Percentiles rank a stretch among this genome's conserved stretches.
Conservation (phyloP, 2,329 filamentous ascomycete genomes). For the Fusarium lateritium region DNA sequence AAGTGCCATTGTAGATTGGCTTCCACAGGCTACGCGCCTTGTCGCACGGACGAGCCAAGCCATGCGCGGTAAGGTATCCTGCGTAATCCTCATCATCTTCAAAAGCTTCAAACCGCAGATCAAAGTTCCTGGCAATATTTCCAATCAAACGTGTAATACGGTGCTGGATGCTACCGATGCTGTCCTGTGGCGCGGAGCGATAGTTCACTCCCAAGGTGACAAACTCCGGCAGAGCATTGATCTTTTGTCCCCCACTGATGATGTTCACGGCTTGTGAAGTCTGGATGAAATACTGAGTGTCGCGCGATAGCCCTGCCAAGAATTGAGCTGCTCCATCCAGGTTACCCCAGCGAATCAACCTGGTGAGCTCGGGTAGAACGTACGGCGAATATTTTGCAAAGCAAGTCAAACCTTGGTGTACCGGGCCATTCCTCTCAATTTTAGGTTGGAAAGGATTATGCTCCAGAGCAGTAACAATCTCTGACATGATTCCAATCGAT, state of each 20-base stretch:
- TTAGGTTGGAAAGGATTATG: slow-evolving; percentile 65
- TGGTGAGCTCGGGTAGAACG: slow-evolving; percentile 58
- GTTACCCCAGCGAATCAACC: slow-evolving; percentile 49
- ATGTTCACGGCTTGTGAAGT: slow-evolving; percentile 73
- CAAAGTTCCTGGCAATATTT: not conserved
- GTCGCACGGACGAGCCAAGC: not conserved
- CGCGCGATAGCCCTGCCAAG: slow-evolving; percentile 34
- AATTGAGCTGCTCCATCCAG: slow-evolving; percentile 47
- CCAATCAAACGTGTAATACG: not conserved
- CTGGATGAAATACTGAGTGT: slow-evolving; percentile 66
- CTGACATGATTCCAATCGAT: slow-evolving; percentile 76
- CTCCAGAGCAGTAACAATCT: slow-evolving; percentile 75
- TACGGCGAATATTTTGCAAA: slow-evolving; percentile 68
- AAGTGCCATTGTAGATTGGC: not conserved
- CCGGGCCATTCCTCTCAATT: slow-evolving; percentile 63
- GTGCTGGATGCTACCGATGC: slow-evolving; percentile 5
- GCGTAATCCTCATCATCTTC: slow-evolving; percentile 18
- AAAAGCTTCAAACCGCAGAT: slow-evolving; percentile 11
- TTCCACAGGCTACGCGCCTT: not conserved
- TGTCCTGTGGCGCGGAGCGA: slow-evolving; percentile 50
- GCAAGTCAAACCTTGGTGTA: slow-evolving; percentile 68
- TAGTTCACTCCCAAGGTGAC: slow-evolving; percentile 70
- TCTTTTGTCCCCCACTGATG: slow-evolving; percentile 73
- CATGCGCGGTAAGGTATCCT: not conserved
- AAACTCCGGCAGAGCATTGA: slow-evolving; percentile 76